Percentiles rank a stretch among this genome's conserved stretches.
These are phyloP conservation scores for Suillus sp. DNA, from an alignment of 768 basidiomycete species.

Conservation along the genomic window DNA sequence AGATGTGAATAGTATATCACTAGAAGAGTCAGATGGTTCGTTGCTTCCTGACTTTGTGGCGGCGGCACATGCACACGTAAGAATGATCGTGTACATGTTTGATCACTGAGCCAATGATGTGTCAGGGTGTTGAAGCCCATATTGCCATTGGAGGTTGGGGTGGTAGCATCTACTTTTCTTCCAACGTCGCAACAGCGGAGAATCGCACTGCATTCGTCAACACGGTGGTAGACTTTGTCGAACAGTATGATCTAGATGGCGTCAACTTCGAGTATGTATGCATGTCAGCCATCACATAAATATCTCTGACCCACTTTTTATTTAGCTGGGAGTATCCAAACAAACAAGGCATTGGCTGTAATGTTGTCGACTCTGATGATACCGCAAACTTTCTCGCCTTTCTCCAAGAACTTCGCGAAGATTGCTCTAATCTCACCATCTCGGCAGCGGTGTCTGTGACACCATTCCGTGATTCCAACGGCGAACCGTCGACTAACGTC, in stretches of 20 bases:
- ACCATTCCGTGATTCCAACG: constrained; percentile 64
- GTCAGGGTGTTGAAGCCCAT: constrained; percentile 55
- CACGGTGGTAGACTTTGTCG: constrained; percentile 50
- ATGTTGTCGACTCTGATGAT: constrained; percentile 61
- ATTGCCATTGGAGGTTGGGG: constrained; percentile 71
- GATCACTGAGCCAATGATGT: not conserved
- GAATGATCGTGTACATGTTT: not conserved
- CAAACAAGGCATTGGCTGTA: constrained; percentile 67
- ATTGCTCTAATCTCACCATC: constrained; percentile 55
- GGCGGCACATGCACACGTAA: constrained; percentile 14
- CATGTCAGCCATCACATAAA: not conserved
- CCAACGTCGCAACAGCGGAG: constrained; percentile 50
- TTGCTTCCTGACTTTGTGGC: constrained; percentile 13
- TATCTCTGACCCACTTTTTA: constrained; percentile 1
- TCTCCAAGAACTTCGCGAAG: constrained; percentile 65
- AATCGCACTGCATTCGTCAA: constrained; percentile 62
- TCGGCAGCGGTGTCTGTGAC: constrained; percentile 68
- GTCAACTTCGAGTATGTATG: constrained; percentile 65
- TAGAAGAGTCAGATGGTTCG: constrained; percentile 7
- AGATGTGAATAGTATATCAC: constrained; percentile 2
- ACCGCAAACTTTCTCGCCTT: constrained; percentile 79
- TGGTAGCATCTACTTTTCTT: constrained; percentile 63
- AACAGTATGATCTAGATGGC: constrained; percentile 54
- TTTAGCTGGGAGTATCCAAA: constrained; percentile 86
- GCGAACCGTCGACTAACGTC: constrained; percentile 60